Conservation (phyloP, 2,329 filamentous ascomycete genomes). For the Monosporascus cannonballus region DNA sequence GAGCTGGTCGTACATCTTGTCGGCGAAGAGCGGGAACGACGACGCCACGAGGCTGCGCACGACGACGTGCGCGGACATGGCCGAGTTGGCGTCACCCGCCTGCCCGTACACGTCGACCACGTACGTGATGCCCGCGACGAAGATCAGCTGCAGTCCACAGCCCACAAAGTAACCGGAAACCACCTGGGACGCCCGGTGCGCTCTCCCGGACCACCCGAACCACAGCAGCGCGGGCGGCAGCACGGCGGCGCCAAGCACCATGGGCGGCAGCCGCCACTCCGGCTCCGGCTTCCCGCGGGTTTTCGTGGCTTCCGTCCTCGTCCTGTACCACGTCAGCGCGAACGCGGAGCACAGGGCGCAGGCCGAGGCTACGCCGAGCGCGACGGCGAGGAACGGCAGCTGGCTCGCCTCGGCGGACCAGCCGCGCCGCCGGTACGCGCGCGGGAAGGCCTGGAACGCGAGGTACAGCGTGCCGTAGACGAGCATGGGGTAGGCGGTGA, state of each 20-base stretch:
- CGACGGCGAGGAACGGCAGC: conserved; percentile 36
- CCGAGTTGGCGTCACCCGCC: conserved; percentile 10
- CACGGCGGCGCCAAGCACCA: conserved; percentile 38
- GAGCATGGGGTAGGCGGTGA: conserved; percentile 18
- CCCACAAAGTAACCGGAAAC: conserved; percentile 14
- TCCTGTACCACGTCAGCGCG: conserved; percentile 11
- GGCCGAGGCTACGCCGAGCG: conserved; percentile 29
- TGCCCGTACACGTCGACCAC: conserved; percentile 15
- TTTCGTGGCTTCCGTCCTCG: conserved; percentile 20
- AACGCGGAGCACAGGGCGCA: conserved; percentile 12
- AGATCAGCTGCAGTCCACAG: conserved; percentile 11
- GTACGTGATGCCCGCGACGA: conserved; percentile 14
- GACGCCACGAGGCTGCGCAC: conserved; percentile 12
- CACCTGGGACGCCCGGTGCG: conserved; percentile 9
- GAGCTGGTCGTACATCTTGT: conserved; percentile 11
- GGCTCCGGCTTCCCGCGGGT: conserved; percentile 26
- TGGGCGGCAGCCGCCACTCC: conserved; percentile 39
- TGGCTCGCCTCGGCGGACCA: conserved; percentile 33
- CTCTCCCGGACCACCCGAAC: conserved; percentile 42
- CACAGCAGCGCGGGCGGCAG: conserved; percentile 42
- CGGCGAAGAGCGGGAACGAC: conserved; percentile 15
- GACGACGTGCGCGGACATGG: conserved; percentile 15
- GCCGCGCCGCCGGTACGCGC: conserved; percentile 34
- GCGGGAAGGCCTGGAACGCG: conserved; percentile 41
- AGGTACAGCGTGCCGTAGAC: conserved; percentile 40